Base-by-base conservation (phyloP, 169 alveolate genomes). In the Plasmodium cynomolgi region DNA sequence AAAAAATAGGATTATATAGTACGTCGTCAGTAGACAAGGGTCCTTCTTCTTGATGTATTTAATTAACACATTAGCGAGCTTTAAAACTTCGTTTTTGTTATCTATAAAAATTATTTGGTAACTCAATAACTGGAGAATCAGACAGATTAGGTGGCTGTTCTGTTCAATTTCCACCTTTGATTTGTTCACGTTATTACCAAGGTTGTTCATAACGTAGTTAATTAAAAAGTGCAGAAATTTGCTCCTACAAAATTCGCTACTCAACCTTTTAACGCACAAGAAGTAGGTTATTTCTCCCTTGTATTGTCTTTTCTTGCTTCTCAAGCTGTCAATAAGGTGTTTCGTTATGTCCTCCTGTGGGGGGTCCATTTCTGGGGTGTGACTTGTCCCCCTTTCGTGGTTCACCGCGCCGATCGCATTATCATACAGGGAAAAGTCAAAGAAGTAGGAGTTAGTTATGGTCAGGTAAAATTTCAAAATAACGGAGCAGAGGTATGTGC, bases 351-450 rank as follows among this genome's bases (percentile, higher is more conserved):
- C 73, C 11, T 1, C 37, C 13, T 77, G 33, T 50, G 20, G 31
- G 41, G 17, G 23, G 31, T 2, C 74, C 75, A 13, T 26, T 33
- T 20, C 41, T 1, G 37, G 17, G 37, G 15, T 68, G 77, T 0
- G 31, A 29, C 37, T 8, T 62, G 8, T 33, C 2, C 34, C 56
- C 5, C 34, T 74, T 17, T 68, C 72, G 41, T 81, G 26, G n/a
- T 90, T 72, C 73, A 81, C 29, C 29, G 37, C 11, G 44, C 47
- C 13, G 7, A 81, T 31, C 9, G 88, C 50, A 33, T 81, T 90
- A 80, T 90, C 50, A 81, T 90, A 90, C 2, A 90, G 73, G 8
- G 94, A 90, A 81, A 90, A 90, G 39, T 90, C 94, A 72, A 81
- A 90, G 50, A 90, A 90, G 71, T 79, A 90, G 1, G 94, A 17